Evolutionary conservation across 1,139 yeast genomes (phyloP), one percentile per base, ranked within the genome.

Genomic region (Debaryomycetaceae sp.): DNA sequence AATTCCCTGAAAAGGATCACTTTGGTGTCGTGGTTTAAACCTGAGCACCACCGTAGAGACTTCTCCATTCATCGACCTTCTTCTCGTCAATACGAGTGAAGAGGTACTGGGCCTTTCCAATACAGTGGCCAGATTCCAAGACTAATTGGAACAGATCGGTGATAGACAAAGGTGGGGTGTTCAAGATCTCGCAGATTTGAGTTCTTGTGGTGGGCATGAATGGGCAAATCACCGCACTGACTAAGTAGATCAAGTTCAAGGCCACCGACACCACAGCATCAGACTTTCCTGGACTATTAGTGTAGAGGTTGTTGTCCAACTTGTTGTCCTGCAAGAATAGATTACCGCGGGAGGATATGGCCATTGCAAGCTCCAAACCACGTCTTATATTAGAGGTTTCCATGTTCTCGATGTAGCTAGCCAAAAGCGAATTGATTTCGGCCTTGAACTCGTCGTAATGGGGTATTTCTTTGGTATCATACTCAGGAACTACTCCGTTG

Each of bases 211-310:
- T 89, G 37, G 99, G 99, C 83, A 93, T 89, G 70, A 77, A 93
- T 52, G 99, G 99, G 45, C 80, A 74, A 47, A 91, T 75, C 43
- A 93, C 66, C 1, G 97, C 83, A 44, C 93, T 80, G 24, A 93
- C 82, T 55, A 90, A 71, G 68, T 90, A 91, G 43, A 91, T 82
- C 62, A 93, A 76, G 69, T 93, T 93, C 66, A 93, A 75, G 45
- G 96, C 98, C 45, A 89, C 87, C 50, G 87, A 96, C 44, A 93
- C 87, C 44, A 93, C 96, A 1, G 97, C 96, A 61, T 91, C 97
- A 17, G 96, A 81, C 61, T 81, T 83, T 36, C 78, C 87, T 34
- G 97, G 96, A 43, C 68, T 66, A 59, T 88, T 81, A 47, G 82
- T 80, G 65, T 83, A 88, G 55, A 91, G 76, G 24, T 87, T 76